These are phyloP conservation scores for Claviceps sp. DNA, from an alignment of 2,329 filamentous ascomycete genomes.

Conservation along the genomic window DNA sequence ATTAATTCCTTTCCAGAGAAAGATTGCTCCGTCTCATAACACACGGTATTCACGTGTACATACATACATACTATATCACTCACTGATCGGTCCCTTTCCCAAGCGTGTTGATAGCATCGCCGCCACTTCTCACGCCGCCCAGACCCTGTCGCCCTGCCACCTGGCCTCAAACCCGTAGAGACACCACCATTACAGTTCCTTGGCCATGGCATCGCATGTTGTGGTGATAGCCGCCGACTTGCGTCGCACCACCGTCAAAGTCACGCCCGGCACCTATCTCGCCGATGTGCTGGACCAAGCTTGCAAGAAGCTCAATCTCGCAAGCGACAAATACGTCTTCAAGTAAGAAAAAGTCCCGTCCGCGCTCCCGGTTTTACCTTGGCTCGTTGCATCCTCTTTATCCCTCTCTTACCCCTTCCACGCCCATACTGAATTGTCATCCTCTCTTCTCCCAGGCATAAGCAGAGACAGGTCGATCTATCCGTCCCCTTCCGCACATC, in stretches of 20 bases:
- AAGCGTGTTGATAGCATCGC: neutral
- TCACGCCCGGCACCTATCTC: constrained; percentile 65
- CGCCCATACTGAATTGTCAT: neutral
- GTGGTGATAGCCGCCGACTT: constrained; percentile 74
- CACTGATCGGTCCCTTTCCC: no score
- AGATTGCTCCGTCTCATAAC: no score
- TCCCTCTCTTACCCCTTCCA: neutral
- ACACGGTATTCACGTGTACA: no score
- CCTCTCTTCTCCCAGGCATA: constrained; percentile 41
- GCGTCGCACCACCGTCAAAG: constrained; percentile 68
- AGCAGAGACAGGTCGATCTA: constrained; percentile 75
- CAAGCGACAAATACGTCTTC: constrained; percentile 60
- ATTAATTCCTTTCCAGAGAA: no score
- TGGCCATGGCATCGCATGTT: constrained; percentile 70
- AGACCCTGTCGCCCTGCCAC: no score
- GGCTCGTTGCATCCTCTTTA: no score
- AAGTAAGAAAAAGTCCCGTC: constrained; percentile 42
- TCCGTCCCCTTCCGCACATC: constrained; percentile 73
- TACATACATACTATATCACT: no score
- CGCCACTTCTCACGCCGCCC: no score
- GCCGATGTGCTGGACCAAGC: constrained; percentile 80
- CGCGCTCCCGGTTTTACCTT: no score
- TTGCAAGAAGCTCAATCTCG: constrained; percentile 65
- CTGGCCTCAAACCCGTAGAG: no score
- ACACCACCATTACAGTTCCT: neutral